Evolutionary conservation across 495 filamentous ascomycete species (phyloP), one percentile per base, ranked within the genome.

Genomic region (Jackrogersella minutella): DNA sequence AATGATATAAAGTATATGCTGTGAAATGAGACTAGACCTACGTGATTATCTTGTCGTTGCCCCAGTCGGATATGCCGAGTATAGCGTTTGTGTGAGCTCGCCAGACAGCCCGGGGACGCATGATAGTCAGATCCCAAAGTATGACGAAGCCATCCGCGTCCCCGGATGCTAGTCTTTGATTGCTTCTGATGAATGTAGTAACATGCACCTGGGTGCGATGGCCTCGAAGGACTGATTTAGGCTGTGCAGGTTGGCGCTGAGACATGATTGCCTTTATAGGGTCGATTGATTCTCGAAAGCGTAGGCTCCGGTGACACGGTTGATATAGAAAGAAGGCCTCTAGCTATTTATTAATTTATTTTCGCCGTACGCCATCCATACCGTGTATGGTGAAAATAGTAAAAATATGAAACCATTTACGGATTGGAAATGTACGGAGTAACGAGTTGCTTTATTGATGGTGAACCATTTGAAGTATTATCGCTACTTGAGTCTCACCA

Each of bases 141-240:
- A 96, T 83, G 31, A 96, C 80, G 85, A 91, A 97, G 66, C 95
- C 95, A 50, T 97, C 90, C 3, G 92, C 90, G 76, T 99, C 95
- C 14, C 89, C 95, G 5, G 93, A 93, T 24, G 94, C 71, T 0
- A 99, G 88, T 8, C 91, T 88, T 46, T 86, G 81, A 68, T 97
- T 96, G 50, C 77, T 69, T 43, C 84, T 84, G 64, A 91, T 84
- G 74, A 99, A 91, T 54, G 85, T 76, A 22, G 95, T 78, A 13
- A 87, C 85, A 73, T 99, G 93, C 52, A 98, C 90, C 55, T 91
- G 88, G 1, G 91, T 79, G 26, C 84, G 82, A 78, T 99, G 95
- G 53, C 95, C 95, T 67, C 95, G 90, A 30, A 99, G 85, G 47
- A 98, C 87, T 72, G 95, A 94, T 50, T 85, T 82, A 47, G 93